Evolutionary conservation across 2,329 filamentous ascomycete genomes (phyloP).

Genomic region (Diaporthe helianthi): DNA sequence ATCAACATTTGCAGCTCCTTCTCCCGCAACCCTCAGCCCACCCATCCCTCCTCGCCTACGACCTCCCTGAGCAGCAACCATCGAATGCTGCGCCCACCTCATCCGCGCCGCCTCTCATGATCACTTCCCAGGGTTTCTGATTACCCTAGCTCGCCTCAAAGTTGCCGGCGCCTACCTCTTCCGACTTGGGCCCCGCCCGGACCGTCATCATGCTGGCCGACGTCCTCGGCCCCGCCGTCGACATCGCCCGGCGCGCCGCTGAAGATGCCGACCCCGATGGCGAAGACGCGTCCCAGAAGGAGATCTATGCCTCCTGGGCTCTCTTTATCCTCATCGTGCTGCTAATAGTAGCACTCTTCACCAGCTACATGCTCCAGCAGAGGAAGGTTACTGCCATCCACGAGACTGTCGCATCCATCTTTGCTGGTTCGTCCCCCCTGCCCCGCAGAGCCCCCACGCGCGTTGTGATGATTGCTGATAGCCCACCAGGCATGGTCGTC

Average conservation of each 20-base stretch:
- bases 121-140: conserved; percentile 3
- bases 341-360: conserved; percentile 93
- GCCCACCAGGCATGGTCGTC: conserved; percentile 82
- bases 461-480: conserved; percentile 18
- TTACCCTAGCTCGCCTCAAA: background rate
- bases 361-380: conserved; percentile 95
- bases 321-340: conserved; percentile 96
- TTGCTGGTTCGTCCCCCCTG: conserved; percentile 70
- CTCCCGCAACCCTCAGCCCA: background rate
- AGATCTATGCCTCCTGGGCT: conserved; percentile 95
- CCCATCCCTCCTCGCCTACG: background rate
- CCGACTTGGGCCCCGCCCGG: background rate
- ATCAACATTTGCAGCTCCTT: background rate
- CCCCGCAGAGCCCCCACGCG: background rate
- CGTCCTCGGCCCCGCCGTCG: conserved; percentile 46
- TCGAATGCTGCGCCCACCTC: conserved; percentile 27
- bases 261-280: conserved; percentile 59
- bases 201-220: conserved; percentile 46
- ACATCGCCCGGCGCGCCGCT: conserved; percentile 50
- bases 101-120: conserved; percentile 20
- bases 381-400: conserved; percentile 97
- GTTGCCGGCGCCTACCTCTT: background rate
- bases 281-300: conserved; percentile 85
- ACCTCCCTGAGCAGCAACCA: background rate
- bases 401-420: conserved; percentile 98